These are phyloP conservation scores for Pleoardoris graminearum DNA, from an alignment of 2,329 filamentous ascomycete genomes.

Conservation along the genomic window DNA sequence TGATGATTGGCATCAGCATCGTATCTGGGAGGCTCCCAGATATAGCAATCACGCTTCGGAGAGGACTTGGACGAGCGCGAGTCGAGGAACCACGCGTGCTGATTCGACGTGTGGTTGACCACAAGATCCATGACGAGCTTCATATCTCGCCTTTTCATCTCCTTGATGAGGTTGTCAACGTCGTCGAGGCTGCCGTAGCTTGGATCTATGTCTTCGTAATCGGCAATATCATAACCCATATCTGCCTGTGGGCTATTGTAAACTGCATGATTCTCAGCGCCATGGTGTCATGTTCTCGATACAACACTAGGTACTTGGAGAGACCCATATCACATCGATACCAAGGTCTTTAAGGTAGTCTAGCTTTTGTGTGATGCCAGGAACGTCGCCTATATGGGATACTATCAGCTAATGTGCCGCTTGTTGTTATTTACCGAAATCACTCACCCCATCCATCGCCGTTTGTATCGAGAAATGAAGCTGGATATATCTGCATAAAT, in stretches of 20 bases:
- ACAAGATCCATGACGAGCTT: slow-evolving; percentile 48
- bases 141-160: slow-evolving; percentile 43
- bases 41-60: slow-evolving; percentile 59
- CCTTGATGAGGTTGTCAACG: slow-evolving; percentile 44
- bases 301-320: slow-evolving; percentile 43
- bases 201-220: slow-evolving; percentile 47
- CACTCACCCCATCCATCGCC: slow-evolving; percentile 56
- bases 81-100: slow-evolving; percentile 62
- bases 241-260: slow-evolving; percentile 52
- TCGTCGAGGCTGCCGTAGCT: slow-evolving; percentile 46
- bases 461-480: slow-evolving; percentile 63
- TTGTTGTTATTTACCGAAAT: neutral
- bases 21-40: slow-evolving; percentile 55
- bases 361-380: slow-evolving; percentile 59
- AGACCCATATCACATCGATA: slow-evolving; percentile 44
- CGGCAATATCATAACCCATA: slow-evolving; percentile 48
- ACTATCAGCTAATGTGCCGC: neutral
- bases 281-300: neutral
- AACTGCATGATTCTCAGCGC: slow-evolving; percentile 20
- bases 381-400: slow-evolving; percentile 48
- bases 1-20: slow-evolving; percentile 62
- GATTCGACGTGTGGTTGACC: slow-evolving; percentile 47
- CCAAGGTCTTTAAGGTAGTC: slow-evolving; percentile 59
- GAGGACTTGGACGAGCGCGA: slow-evolving; percentile 54
- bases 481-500: slow-evolving; percentile 56